Evolutionary conservation across 225 moss, liverwort and hornwort species (phyloP).

Genomic region (Straminergon stramineum): DNA sequence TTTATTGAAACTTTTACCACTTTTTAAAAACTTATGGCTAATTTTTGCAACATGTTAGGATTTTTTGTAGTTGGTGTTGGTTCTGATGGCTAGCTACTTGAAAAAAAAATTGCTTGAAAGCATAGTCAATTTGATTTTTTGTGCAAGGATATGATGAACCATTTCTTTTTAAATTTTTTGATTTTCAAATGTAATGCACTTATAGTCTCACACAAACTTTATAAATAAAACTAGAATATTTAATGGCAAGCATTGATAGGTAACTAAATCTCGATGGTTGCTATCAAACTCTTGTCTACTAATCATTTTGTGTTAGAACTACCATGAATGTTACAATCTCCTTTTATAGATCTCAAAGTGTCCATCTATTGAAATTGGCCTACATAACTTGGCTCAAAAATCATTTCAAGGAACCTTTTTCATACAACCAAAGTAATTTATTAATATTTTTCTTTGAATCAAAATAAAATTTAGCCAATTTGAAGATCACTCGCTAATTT

Average conservation of each 20-base stretch:
- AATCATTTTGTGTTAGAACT: not conserved
- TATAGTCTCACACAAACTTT: not conserved
- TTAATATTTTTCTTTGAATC: not conserved
- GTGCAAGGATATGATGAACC: not conserved
- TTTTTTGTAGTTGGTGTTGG: not conserved
- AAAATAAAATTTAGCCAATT: not conserved
- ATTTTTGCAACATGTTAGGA: accelerated
- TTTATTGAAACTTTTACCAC: not conserved
- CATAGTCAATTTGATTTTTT: not conserved
- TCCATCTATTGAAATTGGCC: not conserved
- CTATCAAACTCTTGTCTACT: not conserved
- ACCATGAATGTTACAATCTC: accelerated
- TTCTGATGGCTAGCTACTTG: not conserved
- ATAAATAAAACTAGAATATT: not conserved
- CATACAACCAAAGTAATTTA: not conserved
- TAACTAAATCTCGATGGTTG: accelerated
- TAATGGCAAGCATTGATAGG: not conserved
- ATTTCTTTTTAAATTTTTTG: too few relatives aligned
- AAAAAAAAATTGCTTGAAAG: not conserved
- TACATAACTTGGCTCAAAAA: not conserved
- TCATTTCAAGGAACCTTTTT: not conserved
- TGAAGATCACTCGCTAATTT: too few relatives aligned
- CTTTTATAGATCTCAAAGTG: not conserved
- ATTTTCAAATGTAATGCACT: not conserved
- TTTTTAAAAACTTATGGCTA: not conserved